Conservation (phyloP, 306 rosid genomes). For the Lathyrus aphaca region DNA sequence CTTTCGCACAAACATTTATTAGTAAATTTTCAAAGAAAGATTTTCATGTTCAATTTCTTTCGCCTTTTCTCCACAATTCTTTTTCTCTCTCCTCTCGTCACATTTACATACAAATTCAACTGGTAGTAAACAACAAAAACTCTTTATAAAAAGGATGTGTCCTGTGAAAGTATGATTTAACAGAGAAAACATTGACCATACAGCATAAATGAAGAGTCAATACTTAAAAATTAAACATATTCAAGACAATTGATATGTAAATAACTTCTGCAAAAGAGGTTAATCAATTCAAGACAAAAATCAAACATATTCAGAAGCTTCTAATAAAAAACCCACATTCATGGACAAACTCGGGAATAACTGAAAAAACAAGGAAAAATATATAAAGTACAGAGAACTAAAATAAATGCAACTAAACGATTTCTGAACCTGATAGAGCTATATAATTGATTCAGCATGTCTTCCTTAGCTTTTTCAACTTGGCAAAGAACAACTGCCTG, state of each 20-base stretch:
- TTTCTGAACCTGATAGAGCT: slow-evolving; percentile 80
- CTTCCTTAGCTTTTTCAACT: slow-evolving; percentile 98
- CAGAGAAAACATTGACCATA: neutral
- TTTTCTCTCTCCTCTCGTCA: neutral
- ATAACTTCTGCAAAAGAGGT: slow-evolving; percentile 14
- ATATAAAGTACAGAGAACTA: slow-evolving; percentile 3
- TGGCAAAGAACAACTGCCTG: slow-evolving; percentile 99
- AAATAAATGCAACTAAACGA: slow-evolving; percentile 30
- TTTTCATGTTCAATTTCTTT: neutral
- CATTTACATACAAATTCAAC: neutral
- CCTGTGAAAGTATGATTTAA: neutral
- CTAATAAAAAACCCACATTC: neutral
- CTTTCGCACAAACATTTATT: neutral
- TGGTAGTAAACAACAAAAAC: neutral
- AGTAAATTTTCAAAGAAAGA: neutral
- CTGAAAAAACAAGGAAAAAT: slow-evolving; percentile 12
- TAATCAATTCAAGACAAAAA: neutral
- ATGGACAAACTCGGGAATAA: neutral
- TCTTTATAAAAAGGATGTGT: neutral
- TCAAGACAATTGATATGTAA: neutral
- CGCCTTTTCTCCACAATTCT: neutral
- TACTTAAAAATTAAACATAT: neutral
- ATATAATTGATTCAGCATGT: slow-evolving; percentile 92
- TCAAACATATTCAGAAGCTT: neutral
- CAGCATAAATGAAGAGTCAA: neutral